Base-by-base conservation (phyloP, 257 asterid genomes). In the Eustoma russellianum region DNA sequence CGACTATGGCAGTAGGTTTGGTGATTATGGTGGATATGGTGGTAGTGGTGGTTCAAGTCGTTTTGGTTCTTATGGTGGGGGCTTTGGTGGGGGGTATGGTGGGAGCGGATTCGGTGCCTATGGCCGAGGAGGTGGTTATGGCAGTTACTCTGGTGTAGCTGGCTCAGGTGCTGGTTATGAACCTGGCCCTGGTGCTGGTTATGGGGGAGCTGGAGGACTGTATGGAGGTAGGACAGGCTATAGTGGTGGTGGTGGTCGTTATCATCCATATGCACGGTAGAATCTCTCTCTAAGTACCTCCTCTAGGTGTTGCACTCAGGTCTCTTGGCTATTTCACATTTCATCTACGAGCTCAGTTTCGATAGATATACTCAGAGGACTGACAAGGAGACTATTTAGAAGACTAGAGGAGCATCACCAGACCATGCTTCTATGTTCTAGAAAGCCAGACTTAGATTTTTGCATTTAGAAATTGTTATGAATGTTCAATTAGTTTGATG, bases 191-290 rank as follows among this genome's bases (percentile, higher is more conserved):
- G 74, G 89, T 62, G 80, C 81, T 55, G 73, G 93, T 68, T 81
- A 77, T 69, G 81, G 87, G 46, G 85, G 89, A 67, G 62, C 84
- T 57, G 95, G 85, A 60, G 94, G 94, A 17, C 16, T 80, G 64
- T 86, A 90, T 76, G 98, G 95, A 59, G 83, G 92, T 79, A 90
- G 98, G 77, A 74, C 88, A 71, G 95, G 96, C 62, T 86, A 86
- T 80, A 80, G 98, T 74, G 85, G 95, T 70, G 62, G 86, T 74
- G 81, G 93, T 71, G 83, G 93, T 71, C 91, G 95, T 34, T 90
- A 86, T 68, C 98, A 90, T 75, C 98, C 98, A 52, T 90, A 86
- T 47, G 69, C 89, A 68, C 79, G 96, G 75, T 90, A 90, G 96
- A 4, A 78, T 76, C 61, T 71, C 80, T 53, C 61, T 66, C 64